Base-by-base conservation (phyloP, 2,329 filamentous ascomycete genomes). In the Alternaria metachromatica region DNA sequence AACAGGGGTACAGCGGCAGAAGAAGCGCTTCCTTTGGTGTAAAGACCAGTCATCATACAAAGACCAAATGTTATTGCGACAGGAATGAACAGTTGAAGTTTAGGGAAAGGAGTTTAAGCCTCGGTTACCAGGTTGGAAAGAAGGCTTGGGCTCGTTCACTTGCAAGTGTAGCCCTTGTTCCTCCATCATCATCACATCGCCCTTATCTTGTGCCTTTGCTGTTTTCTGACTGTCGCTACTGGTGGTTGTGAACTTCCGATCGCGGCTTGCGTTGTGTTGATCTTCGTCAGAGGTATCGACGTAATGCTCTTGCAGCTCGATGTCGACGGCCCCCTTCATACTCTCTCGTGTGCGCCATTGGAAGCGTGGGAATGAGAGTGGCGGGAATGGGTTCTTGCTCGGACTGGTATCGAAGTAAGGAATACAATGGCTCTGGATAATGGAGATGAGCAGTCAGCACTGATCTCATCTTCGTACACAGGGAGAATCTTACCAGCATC, bases 351-450 rank as follows among this genome's bases (percentile, higher is more conserved):
- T 44, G 41, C n/a, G 41, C 41, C 41, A 44, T 20, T 18, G n/a
- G 11, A 44, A 44, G 20, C 20, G 41, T 44, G 41, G 41, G n/a
- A 44, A 44, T 21, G 23, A 13, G 21, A 30, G 6, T 8, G 43
- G 54, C 15, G 54, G 46, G n/a, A 33, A 57, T 8, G 54, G 23
- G 21, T 57, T 33, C 12, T 48, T 28, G 43, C n/a, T 25, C 21
- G 13, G 10, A 44, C 12, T 28, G 43, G 58, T 20, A 30, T 55
- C 63, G 26, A 63, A 56, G 44, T 55, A 65, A 6, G 58, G 58
- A 23, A 62, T 62, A 10, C 54, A 65, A 15, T 26, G 48, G 10
- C 54, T 23, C 55, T 49, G 26, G 26, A 28, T 28, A 28, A 28
- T 5, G 9, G 26, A 28, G 26, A 28, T 28, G 26, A 11, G 26